Conservation (phyloP, 768 basidiomycete genomes). For the Phaeotremella fagi region DNA sequence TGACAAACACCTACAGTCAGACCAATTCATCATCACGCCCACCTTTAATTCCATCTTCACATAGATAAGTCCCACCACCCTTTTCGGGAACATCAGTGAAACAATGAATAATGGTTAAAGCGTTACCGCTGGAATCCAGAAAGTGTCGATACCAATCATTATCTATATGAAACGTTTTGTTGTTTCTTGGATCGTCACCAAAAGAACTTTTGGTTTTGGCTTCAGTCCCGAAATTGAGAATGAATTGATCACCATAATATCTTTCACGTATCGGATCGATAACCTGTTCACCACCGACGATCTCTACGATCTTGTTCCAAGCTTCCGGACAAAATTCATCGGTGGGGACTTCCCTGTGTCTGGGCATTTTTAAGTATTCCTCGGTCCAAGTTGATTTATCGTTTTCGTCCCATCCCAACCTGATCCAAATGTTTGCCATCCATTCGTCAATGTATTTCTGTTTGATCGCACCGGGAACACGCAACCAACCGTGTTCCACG, state of each 20-base stretch:
- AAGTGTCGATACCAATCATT: slow-evolving; percentile 34
- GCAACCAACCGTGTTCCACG: slow-evolving; percentile 22
- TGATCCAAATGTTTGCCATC: slow-evolving; percentile 17
- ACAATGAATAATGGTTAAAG: slow-evolving; percentile 28
- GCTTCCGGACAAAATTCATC: slow-evolving; percentile 11
- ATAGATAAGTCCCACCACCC: slow-evolving; percentile 22
- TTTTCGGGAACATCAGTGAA: slow-evolving; percentile 25
- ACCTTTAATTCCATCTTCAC: slow-evolving; percentile 27
- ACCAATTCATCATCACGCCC: background rate
- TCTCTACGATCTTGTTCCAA: slow-evolving; percentile 3
- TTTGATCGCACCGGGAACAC: slow-evolving; percentile 14
- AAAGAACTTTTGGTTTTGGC: no score
- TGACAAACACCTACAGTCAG: slow-evolving; percentile 9
- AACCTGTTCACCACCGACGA: slow-evolving; percentile 13
- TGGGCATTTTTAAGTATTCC: slow-evolving; percentile 19
- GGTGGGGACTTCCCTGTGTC: slow-evolving; percentile 11
- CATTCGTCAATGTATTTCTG: slow-evolving; percentile 11
- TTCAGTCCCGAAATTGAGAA: slow-evolving; percentile 25
- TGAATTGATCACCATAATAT: slow-evolving; percentile 20
- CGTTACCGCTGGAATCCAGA: slow-evolving; percentile 29
- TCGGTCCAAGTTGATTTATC: slow-evolving; percentile 25
- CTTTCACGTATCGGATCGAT: slow-evolving; percentile 7
- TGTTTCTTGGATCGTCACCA: slow-evolving; percentile 1
- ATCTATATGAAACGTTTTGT: slow-evolving; percentile 26
- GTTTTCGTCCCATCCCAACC: slow-evolving; percentile 13